Evolutionary conservation across 1,284 basidiomycete genomes (phyloP).

Genomic region (Peniophora sp.): DNA sequence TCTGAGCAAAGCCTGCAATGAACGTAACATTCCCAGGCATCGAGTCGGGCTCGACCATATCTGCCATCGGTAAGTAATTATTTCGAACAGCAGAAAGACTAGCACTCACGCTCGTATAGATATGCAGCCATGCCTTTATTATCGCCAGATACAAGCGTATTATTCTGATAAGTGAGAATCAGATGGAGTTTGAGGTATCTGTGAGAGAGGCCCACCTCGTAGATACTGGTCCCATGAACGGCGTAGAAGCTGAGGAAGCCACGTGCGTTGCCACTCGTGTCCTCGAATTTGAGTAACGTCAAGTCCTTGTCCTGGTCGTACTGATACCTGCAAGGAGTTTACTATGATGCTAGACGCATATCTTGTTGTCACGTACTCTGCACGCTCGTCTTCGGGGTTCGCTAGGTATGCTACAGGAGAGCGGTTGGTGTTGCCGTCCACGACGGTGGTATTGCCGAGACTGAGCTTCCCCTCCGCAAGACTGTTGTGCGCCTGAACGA

Average conservation of each 20-base stretch:
- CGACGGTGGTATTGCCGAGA: slow-evolving; percentile 60
- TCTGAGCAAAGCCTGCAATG: slow-evolving; percentile 70
- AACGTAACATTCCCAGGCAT: slow-evolving; percentile 67
- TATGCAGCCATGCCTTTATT: slow-evolving; percentile 82
- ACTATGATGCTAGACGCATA: too few species aligned
- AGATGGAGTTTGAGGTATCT: neutral
- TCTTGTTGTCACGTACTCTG: slow-evolving; percentile 23
- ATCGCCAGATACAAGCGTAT: slow-evolving; percentile 67
- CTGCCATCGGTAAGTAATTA: slow-evolving; percentile 22
- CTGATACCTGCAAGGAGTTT: slow-evolving; percentile 29
- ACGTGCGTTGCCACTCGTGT: slow-evolving; percentile 43
- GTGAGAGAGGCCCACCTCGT: slow-evolving; percentile 36
- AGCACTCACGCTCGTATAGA: slow-evolving; percentile 55
- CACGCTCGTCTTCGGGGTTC: slow-evolving; percentile 63
- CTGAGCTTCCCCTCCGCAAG: slow-evolving; percentile 52
- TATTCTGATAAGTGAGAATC: slow-evolving; percentile 41
- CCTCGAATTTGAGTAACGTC: slow-evolving; percentile 58
- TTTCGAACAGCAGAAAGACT: neutral
- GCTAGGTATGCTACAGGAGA: slow-evolving; percentile 67
- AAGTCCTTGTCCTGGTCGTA: slow-evolving; percentile 69
- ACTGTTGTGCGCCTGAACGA: slow-evolving; percentile 58
- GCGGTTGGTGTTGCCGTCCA: slow-evolving; percentile 68
- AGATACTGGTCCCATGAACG: slow-evolving; percentile 76
- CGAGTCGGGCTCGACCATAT: slow-evolving; percentile 49
- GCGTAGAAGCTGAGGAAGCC: slow-evolving; percentile 73